Evolutionary conservation across 306 rosid species (phyloP).

Genomic region (Trichosanthes cucumerina): DNA sequence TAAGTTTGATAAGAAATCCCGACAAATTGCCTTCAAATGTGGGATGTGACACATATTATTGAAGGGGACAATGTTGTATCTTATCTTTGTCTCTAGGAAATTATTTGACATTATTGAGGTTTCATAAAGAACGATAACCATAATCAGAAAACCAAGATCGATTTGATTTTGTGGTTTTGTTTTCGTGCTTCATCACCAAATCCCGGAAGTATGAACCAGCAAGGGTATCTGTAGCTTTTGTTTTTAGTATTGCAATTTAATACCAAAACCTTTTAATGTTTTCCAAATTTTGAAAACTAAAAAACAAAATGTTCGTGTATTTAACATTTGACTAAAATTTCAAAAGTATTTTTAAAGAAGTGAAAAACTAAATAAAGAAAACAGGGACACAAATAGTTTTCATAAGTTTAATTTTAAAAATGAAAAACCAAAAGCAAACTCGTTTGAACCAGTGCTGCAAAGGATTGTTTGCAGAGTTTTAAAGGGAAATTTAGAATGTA

Average conservation of each 20-base stretch:
- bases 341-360: not conserved
- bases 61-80: not conserved
- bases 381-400: not conserved
- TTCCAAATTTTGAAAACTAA: not conserved
- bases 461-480: not conserved
- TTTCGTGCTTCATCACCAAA: not conserved
- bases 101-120: not conserved
- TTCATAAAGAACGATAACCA: not conserved
- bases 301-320: not conserved
- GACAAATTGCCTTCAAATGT: not conserved
- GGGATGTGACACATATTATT: not conserved
- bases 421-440: not conserved
- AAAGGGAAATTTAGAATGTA: not conserved
- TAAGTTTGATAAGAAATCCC: not conserved
- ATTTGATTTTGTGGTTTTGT: not conserved
- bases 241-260: not conserved
- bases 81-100: not conserved
- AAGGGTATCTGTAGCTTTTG: not conserved
- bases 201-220: not conserved
- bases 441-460: not conserved
- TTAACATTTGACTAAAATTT: not conserved
- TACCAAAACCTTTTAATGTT: not conserved
- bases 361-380: not conserved
- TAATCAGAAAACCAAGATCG: not conserved
- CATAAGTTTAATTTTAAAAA: not conserved